Percentiles rank a stretch among this genome's conserved stretches.
These are phyloP conservation scores for Solanum etuberosum DNA, from an alignment of 257 asterid species.

Conservation along the genomic window DNA sequence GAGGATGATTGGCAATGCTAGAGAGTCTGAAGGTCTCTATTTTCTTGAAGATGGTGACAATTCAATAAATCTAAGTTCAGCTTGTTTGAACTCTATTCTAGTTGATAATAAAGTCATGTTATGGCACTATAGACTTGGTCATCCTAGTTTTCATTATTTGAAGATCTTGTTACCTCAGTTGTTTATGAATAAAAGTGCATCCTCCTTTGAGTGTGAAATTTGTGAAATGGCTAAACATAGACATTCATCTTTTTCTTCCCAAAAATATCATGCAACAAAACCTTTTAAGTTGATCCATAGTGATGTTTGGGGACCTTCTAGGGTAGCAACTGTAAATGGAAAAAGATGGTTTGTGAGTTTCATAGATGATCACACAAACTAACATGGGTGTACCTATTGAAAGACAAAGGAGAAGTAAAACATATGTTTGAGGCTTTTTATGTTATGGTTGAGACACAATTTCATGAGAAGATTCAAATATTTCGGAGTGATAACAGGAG, in stretches of 20 bases:
- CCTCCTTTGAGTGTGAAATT: neutral
- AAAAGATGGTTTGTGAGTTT: neutral
- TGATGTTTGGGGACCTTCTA: neutral
- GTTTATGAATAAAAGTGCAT: neutral
- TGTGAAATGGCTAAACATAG: neutral
- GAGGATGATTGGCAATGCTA: neutral
- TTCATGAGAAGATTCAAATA: neutral
- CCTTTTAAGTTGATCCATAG: neutral
- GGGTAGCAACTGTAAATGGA: neutral
- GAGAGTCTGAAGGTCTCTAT: neutral
- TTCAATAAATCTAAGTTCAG: neutral
- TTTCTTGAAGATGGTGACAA: neutral
- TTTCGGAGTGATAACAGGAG: neutral
- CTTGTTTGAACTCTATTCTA: neutral
- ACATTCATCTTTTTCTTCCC: neutral
- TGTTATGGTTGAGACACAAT: neutral
- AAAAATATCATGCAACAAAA: neutral
- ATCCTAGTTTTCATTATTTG: neutral
- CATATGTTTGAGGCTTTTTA: neutral
- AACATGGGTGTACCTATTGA: neutral
- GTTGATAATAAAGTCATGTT: neutral
- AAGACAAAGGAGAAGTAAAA: neutral
- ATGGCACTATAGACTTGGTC: neutral
- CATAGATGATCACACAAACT: neutral
- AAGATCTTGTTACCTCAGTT: neutral